Evolutionary conservation across 768 basidiomycete species (phyloP).

Genomic region (Pholiota conissans): DNA sequence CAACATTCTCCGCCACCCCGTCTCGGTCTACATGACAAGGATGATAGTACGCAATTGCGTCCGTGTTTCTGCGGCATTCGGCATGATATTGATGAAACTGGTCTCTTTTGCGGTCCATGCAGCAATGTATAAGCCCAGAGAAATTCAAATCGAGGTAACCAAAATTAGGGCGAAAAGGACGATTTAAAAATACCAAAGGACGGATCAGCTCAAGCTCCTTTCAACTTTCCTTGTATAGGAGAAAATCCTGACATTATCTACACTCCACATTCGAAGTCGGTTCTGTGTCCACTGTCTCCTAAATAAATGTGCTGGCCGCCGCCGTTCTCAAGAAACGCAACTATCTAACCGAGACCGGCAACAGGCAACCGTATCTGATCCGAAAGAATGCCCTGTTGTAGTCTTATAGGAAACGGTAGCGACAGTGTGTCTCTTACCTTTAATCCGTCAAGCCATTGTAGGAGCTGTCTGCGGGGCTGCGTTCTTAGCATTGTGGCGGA

Average conservation of each 20-base stretch:
- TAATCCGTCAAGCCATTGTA: neutral
- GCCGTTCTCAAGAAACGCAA: neutral
- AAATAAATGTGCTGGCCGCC: neutral
- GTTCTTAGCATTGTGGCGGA: too few relatives aligned
- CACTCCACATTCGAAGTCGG: neutral
- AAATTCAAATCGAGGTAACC: neutral
- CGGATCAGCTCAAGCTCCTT: neutral
- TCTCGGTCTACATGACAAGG: neutral
- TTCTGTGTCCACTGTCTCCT: neutral
- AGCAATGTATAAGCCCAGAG: too few relatives aligned
- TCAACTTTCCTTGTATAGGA: neutral
- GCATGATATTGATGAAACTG: neutral
- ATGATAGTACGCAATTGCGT: neutral
- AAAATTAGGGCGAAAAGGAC: neutral
- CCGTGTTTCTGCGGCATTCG: neutral
- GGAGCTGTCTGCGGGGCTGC: neutral
- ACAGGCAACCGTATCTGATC: neutral
- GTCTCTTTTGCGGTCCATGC: neutral
- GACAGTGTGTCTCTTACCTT: neutral
- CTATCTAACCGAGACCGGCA: neutral
- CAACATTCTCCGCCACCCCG: conserved; percentile 3
- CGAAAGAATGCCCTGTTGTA: too few relatives aligned
- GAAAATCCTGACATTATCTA: neutral
- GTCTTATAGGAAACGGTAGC: neutral
- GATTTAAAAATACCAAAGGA: neutral